A percentile compares a stretch with the other conserved stretches of the same genome.
These are phyloP conservation scores for Eutrema salsugineum DNA, from an alignment of 441 rosid genomes.

Conservation along the genomic window DNA sequence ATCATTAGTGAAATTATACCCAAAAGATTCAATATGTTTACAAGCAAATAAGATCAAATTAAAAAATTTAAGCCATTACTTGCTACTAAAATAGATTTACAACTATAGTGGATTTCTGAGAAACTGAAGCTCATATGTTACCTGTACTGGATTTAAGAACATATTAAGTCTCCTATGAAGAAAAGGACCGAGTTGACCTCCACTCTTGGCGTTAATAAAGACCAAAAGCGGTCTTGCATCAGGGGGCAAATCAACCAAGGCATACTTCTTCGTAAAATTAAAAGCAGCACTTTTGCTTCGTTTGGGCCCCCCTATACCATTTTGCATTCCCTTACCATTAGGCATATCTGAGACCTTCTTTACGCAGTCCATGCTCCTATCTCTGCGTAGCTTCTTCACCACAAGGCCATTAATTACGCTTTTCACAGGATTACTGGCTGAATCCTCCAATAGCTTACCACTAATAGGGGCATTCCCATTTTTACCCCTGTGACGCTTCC, in stretches of 20 bases:
- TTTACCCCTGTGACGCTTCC: conserved; percentile 44
- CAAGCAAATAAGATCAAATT: background rate
- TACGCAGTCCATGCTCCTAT: conserved; percentile 38
- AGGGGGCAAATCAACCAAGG: conserved; percentile 46
- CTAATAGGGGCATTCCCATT: conserved; percentile 38
- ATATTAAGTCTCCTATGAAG: conserved; percentile 62
- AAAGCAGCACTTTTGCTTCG: conserved; percentile 28
- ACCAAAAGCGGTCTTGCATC: conserved; percentile 67
- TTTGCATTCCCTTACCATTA: conserved; percentile 27
- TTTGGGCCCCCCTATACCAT: conserved; percentile 32
- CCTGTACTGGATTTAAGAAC: conserved; percentile 73
- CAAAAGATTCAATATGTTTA: background rate
- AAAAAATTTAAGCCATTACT: background rate
- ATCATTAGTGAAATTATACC: background rate
- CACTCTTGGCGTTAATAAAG: conserved; percentile 67
- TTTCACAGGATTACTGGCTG: conserved; percentile 33
- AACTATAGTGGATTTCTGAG: background rate
- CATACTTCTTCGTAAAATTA: conserved; percentile 36
- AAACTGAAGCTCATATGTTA: conserved; percentile 21
- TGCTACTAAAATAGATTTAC: background rate
- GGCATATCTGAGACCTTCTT: conserved; percentile 32
- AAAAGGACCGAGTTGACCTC: conserved; percentile 63
- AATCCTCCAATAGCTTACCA: conserved; percentile 39
- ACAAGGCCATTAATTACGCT: conserved; percentile 39
- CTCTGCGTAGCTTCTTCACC: conserved; percentile 44